Percentiles rank a stretch among this genome's conserved stretches.
Evolutionary conservation across 192 early-diverging fungal genomes (phyloP).

Genomic region (Backusella luteola): DNA sequence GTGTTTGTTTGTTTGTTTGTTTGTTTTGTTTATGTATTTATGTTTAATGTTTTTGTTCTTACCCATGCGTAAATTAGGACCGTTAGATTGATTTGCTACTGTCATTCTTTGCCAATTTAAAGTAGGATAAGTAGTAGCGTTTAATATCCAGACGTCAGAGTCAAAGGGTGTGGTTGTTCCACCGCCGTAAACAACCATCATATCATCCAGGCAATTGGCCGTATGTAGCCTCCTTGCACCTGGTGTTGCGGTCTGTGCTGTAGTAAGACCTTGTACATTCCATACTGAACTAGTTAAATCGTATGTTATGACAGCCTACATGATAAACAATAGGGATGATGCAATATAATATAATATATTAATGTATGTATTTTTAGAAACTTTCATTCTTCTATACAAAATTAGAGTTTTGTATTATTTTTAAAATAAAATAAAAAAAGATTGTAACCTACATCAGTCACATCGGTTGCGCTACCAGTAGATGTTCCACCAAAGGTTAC

Average conservation of each 20-base stretch:
- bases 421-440: not conserved
- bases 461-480: constrained; percentile 47
- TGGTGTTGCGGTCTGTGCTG: constrained; percentile 43
- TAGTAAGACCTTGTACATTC: constrained; percentile 45
- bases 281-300: constrained; percentile 48
- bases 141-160: constrained; percentile 51
- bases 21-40: not conserved
- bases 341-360: not conserved
- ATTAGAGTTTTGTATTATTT: constrained; percentile 1
- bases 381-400: not conserved
- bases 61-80: constrained; percentile 52
- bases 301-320: constrained; percentile 32
- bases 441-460: constrained; percentile 32
- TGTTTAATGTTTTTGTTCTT: not conserved
- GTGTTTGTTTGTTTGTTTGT: not conserved
- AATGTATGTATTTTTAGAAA: not conserved
- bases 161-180: constrained; percentile 43
- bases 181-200: constrained; percentile 73
- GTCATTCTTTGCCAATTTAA: constrained; percentile 36
- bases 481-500: constrained; percentile 64
- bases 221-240: constrained; percentile 60
- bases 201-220: constrained; percentile 62
- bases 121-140: constrained; percentile 34
- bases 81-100: constrained; percentile 32
- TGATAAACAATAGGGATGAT: not conserved